Percentiles rank a stretch among this genome's conserved stretches.
Evolutionary conservation across 139 green algal genomes (phyloP).

Genomic region (Picochlorum sp.): DNA sequence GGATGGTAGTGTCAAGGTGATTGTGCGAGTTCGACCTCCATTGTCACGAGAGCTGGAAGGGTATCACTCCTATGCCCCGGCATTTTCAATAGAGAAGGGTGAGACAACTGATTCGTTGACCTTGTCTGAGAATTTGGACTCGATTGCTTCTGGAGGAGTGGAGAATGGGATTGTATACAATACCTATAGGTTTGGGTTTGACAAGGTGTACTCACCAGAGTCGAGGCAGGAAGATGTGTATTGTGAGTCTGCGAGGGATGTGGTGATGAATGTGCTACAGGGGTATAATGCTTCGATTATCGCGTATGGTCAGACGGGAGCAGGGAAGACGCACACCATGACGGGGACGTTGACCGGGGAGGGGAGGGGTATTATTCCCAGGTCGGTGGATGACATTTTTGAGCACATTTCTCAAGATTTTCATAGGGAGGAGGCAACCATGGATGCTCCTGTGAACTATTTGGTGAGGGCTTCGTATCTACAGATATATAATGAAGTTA

Average conservation of each 20-base stretch:
- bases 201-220: constrained; percentile 78
- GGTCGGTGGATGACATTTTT: constrained; percentile 93
- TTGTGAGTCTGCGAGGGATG: constrained; percentile 49
- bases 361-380: constrained; percentile 79
- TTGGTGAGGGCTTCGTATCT: constrained; percentile 89
- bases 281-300: constrained; percentile 91
- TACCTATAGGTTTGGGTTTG: constrained; percentile 78
- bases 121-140: constrained; percentile 69
- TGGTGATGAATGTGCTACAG: constrained; percentile 65
- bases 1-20: constrained; percentile 52
- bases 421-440: constrained; percentile 21
- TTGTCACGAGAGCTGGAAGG: constrained; percentile 57
- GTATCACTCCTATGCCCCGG: constrained; percentile 52
- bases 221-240: constrained; percentile 77
- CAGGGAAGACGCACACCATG: constrained; percentile 89
- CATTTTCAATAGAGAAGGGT: constrained; percentile 49
- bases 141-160: constrained; percentile 22
- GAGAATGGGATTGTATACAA: constrained; percentile 42
- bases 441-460: constrained; percentile 54
- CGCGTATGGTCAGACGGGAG: constrained; percentile 79
- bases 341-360: constrained; percentile 53
- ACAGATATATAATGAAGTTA: constrained; percentile 97
- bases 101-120: constrained; percentile 43
- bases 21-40: constrained; percentile 75
- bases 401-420: constrained; percentile 75